Base-by-base conservation (phyloP, 352 stramenopile genomes). In the Pythium vanterpoolii region DNA sequence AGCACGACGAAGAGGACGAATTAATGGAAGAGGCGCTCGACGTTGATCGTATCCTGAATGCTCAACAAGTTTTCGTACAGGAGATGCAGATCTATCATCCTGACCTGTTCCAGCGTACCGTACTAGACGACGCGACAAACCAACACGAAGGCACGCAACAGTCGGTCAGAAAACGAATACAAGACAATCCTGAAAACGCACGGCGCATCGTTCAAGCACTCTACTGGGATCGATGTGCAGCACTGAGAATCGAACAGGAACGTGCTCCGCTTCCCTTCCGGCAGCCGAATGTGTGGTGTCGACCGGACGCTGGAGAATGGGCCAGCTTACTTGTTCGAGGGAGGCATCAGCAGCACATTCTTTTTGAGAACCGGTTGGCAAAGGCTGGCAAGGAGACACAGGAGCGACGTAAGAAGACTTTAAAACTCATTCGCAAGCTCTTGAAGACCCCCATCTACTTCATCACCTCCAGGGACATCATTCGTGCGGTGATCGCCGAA, bases 201-300 rank as follows among this genome's bases (percentile, higher is more conserved):
- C 30, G 31, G 0, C 71, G 81, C 10, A 27, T 85, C 0, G 72
- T 93, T 4, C 68, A 89, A 53, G 74, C 84, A 7, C 54, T 93
- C n/a, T 93, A 93, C 47, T 93, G 84, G 84, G 84, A 93, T 53
- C 79, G 82, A 24, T 93, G 84, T 54, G 79, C 81, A 6, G 84
- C 84, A 1, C 43, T 93, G 0, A 71, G 73, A 14, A 89, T 91
- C 38, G 28, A 66, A 31, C 84, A 93, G 54, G 53, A 74, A 14
- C 69, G 84, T 23, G 39, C 56, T 18, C 59, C 64, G 3, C 48
- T 87, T 24, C 74, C 81, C 1, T 79, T 83, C 47, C 62, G 79
- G 5, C 69, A 88, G 27, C 11, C 56, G 5, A 79, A 73, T 43
- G 61, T 89, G 23, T 93, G 84, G 84, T 93, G 84, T 45, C 74